Evolutionary conservation across 495 filamentous ascomycete genomes (phyloP), one percentile per base, ranked within the genome.

Genomic region (Penicillium coprophilum): DNA sequence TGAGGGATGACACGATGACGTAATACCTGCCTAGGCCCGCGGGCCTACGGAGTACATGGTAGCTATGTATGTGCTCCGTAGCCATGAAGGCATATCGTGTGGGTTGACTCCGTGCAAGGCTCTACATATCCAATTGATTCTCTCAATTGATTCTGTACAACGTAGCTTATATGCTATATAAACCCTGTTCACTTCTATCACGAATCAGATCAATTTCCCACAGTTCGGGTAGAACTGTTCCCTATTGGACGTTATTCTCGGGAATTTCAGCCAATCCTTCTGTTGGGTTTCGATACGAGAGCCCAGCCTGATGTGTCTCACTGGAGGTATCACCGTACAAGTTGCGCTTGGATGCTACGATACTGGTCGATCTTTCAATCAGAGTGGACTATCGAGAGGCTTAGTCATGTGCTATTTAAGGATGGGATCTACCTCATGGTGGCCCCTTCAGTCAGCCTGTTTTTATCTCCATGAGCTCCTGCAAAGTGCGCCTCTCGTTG

Each of bases 401-500:
- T 53, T 53, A 53, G 41, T 55, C 53, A 55, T 51, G 21, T 47
- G 28, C 34, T 51, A 51, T 40, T 47, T 47, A 38, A 17, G 34
- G 34, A 38, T 6, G 24, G 7, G 24, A 38, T 6, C 34, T 38
- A 38, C 15, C 15, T 47, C 20, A 47, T 10, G 17, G 31, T 47
- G n/a, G 5, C 28, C 27, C 28, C 17, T 32, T 47, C 45, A 32
- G 30, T 2, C 15, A 46, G 30, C 45, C 17, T 31, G 28, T 31
- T 47, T 47, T 47, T 10, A 8, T 32, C n/a, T 47, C 13, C 27
- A 47, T 31, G 31, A 36, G 46, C 46, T 48, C 24, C 45, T 46
- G 41, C 21, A 19, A 44, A 38, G 23, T 47, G 48, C 44, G 54
- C 54, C 32, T 55, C 45, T 47, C 58, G 57, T 57, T 61, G 55